A percentile compares a stretch with the other conserved stretches of the same genome.
phyloP scores from a whole-genome alignment of 805 yeast genomes.

The Kluyveromyces nonfermentans region DNA sequence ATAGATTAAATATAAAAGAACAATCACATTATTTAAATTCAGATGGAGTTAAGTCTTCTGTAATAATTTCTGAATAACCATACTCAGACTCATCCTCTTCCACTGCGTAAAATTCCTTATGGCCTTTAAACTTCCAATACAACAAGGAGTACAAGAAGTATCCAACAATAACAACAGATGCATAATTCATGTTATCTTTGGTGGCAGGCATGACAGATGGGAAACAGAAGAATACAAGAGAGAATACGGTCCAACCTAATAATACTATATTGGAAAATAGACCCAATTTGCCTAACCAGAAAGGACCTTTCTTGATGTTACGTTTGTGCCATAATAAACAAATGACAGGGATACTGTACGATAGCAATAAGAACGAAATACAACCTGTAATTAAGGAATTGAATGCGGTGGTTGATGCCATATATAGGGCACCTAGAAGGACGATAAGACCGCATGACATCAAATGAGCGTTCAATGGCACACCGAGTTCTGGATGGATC shows the following conservation, averaged over 20 bases:
- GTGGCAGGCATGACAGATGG: conserved; percentile 57
- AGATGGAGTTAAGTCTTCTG: neutral
- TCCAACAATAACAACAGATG: conserved; percentile 45
- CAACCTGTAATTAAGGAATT: conserved; percentile 57
- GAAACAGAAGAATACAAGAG: conserved; percentile 52
- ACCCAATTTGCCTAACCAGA: conserved; percentile 55
- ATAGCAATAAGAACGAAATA: conserved; percentile 48
- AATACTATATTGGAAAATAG: conserved; percentile 40
- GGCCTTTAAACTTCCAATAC: conserved; percentile 44
- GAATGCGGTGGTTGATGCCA: conserved; percentile 62
- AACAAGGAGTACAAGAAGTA: conserved; percentile 35
- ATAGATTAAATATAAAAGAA: neutral
- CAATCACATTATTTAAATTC: conserved; percentile 2
- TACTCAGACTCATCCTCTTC: conserved; percentile 21
- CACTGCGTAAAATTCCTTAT: conserved; percentile 25
- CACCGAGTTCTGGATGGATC: conserved; percentile 43
- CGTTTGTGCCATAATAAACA: conserved; percentile 37
- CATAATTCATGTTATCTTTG: conserved; percentile 58
- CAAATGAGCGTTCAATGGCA: conserved; percentile 55
- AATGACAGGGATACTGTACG: conserved; percentile 48
- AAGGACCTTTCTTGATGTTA: conserved; percentile 50
- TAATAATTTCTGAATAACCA: conserved; percentile 3
- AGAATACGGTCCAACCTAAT: conserved; percentile 49
- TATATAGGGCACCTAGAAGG: conserved; percentile 47
- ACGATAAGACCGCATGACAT: conserved; percentile 47